Conservation (phyloP, 108 stramenopile genomes). For the Chaetoceros muelleri region DNA sequence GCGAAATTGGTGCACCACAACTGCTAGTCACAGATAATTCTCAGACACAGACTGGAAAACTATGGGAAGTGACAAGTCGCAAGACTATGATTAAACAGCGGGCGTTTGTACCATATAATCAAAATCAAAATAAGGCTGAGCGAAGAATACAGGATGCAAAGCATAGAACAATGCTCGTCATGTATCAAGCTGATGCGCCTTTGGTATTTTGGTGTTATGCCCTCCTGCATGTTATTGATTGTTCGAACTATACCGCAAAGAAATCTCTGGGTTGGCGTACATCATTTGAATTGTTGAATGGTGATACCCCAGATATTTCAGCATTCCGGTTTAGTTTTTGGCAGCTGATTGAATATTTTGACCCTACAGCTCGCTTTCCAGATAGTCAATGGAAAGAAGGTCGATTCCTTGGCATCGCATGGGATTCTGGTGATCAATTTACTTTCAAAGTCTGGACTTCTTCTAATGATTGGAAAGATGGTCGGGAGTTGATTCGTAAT, state of each 20-base stretch:
- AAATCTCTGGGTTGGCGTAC: not conserved
- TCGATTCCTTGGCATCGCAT: too few relatives aligned
- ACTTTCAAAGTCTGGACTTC: too few relatives aligned
- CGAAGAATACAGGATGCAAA: not conserved
- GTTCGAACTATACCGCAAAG: conserved; percentile 4
- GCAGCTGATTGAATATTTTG: not conserved
- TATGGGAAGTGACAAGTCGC: not conserved
- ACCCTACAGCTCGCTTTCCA: too few relatives aligned
- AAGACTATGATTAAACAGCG: not conserved
- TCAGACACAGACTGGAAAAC: not conserved
- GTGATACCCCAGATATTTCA: conserved; percentile 4
- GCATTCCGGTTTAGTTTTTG: conserved; percentile 1
- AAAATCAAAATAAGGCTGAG: conserved; percentile 2
- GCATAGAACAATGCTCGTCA: not conserved
- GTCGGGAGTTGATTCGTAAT: too few relatives aligned
- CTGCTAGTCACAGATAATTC: conserved; percentile 1
- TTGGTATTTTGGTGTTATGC: not conserved
- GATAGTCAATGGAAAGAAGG: too few relatives aligned
- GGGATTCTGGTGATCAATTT: too few relatives aligned
- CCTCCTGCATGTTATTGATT: not conserved
- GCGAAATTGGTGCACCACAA: conserved; percentile 3
- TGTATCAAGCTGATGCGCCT: conserved; percentile 2
- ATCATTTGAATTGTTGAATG: not conserved
- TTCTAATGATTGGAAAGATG: too few relatives aligned
- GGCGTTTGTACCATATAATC: not conserved